A percentile compares a stretch with the other conserved stretches of the same genome.
phyloP scores from a whole-genome alignment of 2,329 filamentous ascomycete genomes.

The Diaporthe caulivora region DNA sequence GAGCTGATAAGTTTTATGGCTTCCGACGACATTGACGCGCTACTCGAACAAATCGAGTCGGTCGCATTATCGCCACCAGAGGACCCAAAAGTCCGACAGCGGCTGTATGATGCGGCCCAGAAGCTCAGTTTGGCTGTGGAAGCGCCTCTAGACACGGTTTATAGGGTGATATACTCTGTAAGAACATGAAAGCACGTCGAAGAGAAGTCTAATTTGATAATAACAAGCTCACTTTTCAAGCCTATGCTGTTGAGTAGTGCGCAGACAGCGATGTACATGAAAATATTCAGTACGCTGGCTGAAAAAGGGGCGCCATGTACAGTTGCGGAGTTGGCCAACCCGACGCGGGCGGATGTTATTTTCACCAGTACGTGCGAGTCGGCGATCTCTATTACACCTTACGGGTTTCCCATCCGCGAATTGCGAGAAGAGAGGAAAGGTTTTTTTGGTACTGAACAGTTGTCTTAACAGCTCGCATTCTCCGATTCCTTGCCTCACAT shows the following conservation, averaged over 20 bases:
- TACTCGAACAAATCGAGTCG: conserved; percentile 26
- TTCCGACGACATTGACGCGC: background rate
- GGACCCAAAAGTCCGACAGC: background rate
- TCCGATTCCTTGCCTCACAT: conserved; percentile 32
- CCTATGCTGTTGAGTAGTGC: conserved; percentile 32
- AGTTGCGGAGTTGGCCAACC: background rate
- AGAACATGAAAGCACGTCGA: background rate
- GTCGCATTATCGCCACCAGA: conserved; percentile 17
- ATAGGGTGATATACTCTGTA: conserved; percentile 29
- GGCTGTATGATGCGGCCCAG: conserved; percentile 10
- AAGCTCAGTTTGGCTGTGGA: conserved; percentile 11
- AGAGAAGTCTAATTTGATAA: background rate
- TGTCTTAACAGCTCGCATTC: conserved; percentile 31
- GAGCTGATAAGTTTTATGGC: background rate
- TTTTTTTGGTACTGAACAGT: too few species aligned
- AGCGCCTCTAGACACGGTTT: conserved; percentile 12
- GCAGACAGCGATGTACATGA: conserved; percentile 27
- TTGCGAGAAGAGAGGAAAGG: too few species aligned
- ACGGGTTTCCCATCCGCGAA: too few species aligned
- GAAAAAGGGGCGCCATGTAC: conserved; percentile 17
- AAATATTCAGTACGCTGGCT: conserved; percentile 31
- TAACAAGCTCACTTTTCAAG: background rate
- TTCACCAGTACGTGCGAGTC: conserved; percentile 2
- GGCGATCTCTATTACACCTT: too few species aligned
- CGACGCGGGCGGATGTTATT: conserved; percentile 9